Percentiles rank a stretch among this genome's conserved stretches.
Evolutionary conservation across 768 basidiomycete genomes (phyloP).

Genomic region (Vararia minispora): DNA sequence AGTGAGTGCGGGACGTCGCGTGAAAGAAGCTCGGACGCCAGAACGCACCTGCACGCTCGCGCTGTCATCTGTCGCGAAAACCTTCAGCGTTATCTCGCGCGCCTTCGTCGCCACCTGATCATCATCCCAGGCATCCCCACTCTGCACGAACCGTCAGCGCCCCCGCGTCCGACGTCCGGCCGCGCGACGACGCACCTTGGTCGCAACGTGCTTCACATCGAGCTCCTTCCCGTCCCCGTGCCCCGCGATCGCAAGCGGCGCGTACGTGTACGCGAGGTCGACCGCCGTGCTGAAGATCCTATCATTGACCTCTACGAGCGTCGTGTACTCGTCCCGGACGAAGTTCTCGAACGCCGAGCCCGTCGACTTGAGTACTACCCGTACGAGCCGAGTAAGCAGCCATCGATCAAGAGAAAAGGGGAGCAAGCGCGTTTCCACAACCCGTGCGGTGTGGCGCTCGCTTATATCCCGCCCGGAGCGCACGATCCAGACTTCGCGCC

Average conservation of each 20-base stretch:
- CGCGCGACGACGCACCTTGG: background rate
- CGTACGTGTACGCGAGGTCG: constrained; percentile 63
- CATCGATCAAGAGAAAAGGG: too few relatives aligned
- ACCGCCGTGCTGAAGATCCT: constrained; percentile 86
- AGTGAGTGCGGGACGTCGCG: background rate
- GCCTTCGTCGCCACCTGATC: constrained; percentile 40
- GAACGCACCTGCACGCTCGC: constrained; percentile 77
- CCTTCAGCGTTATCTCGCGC: constrained; percentile 56
- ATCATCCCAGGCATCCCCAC: constrained; percentile 51
- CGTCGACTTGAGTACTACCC: constrained; percentile 75
- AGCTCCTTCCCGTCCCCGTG: constrained; percentile 44
- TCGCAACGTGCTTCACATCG: constrained; percentile 21
- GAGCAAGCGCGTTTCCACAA: too few relatives aligned
- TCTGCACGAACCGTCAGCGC: constrained; percentile 17
- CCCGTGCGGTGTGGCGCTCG: too few relatives aligned
- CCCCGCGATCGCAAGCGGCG: constrained; percentile 30
- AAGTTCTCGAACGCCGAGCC: constrained; percentile 81
- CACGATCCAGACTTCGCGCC: too few relatives aligned
- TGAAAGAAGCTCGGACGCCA: background rate
- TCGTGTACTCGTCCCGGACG: constrained; percentile 81
- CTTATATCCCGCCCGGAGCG: too few relatives aligned
- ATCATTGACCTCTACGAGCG: constrained; percentile 72
- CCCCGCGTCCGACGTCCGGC: background rate
- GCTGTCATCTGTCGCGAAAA: constrained; percentile 82
- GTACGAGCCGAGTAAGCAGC: background rate